phyloP scores from a whole-genome alignment of 2,329 filamentous ascomycete genomes.

The Stachybotrys elegans region DNA sequence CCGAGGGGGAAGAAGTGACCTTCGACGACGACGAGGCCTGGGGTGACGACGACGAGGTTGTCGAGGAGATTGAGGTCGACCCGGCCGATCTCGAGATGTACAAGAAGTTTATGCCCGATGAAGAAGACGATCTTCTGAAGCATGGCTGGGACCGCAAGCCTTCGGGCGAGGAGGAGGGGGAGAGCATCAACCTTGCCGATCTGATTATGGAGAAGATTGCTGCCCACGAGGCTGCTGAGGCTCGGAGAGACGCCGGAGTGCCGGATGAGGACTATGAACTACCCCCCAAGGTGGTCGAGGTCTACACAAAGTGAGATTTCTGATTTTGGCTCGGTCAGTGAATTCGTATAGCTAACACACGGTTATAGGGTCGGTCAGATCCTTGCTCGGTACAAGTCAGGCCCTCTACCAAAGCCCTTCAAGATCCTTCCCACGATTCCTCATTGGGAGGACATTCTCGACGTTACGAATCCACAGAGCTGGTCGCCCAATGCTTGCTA shows the following conservation, averaged over 20 bases:
- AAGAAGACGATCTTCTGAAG: constrained; percentile 68
- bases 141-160: constrained; percentile 52
- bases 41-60: constrained; percentile 72
- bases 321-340: constrained; percentile 1
- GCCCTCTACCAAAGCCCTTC: constrained; percentile 95
- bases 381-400: constrained; percentile 87
- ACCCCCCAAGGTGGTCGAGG: constrained; percentile 86
- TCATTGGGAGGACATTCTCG: constrained; percentile 82
- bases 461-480: constrained; percentile 73
- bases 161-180: constrained; percentile 38
- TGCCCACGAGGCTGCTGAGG: constrained; percentile 72
- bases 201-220: constrained; percentile 94
- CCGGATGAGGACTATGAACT: constrained; percentile 79
- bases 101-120: constrained; percentile 77
- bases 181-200: constrained; percentile 78
- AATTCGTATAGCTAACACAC: not conserved
- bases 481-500: constrained; percentile 75
- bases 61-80: constrained; percentile 74
- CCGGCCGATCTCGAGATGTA: constrained; percentile 86
- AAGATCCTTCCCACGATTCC: constrained; percentile 92
- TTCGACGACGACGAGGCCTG: constrained; percentile 61
- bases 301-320: constrained; percentile 84
- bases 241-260: constrained; percentile 34
- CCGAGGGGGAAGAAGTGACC: constrained; percentile 36
- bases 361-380: constrained; percentile 69